Base-by-base conservation (phyloP, 73 alveolate genomes). In the Tetrahymena thermophila region DNA sequence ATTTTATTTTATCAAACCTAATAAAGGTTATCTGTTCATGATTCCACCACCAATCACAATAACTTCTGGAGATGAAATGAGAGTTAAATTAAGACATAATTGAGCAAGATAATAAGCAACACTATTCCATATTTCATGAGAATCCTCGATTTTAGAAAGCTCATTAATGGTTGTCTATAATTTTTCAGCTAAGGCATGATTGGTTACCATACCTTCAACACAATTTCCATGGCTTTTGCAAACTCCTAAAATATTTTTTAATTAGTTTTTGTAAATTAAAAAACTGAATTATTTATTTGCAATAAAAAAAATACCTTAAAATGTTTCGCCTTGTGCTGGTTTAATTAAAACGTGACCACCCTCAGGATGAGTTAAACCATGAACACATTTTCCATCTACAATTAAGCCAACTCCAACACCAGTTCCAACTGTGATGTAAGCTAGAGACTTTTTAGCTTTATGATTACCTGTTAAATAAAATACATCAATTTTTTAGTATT, bases 21-120 rank as follows among this genome's bases (percentile, higher is more conserved):
- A 71, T 21, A 71, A 71, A 71, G 89, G 89, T 42, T 97, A 96
- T 96, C 99, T 98, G 94, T 97, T 97, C 99, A 98, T 98, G 13
- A 98, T 98, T 17, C 99, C 99, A 35, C 99, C 99, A 44, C 99
- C 99, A 21, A 98, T 94, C n/a, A 98, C 98, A 94, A 98, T 98
- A 93, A 96, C 98, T 96, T 98, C 98, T 10, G 98, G 97, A 56
- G 98, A 96, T 42, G 96, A 94, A 19, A 97, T 94, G 44, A 98
- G 84, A 40, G 97, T 94, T 83, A 97, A 96, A 94, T 96, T 98
- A 23, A 94, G 94, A 38, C 98, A 97, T 34, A 97, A 97, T 38
- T 85, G 94, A 0, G 99, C 98, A 11, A 98, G 96, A 95, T 98
- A 98, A 28, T 96, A 95, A 17, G 98, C 99, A 25, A 98, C 98